phyloP scores from a whole-genome alignment of 2,329 filamentous ascomycete species.

The Fusarium nurragi region DNA sequence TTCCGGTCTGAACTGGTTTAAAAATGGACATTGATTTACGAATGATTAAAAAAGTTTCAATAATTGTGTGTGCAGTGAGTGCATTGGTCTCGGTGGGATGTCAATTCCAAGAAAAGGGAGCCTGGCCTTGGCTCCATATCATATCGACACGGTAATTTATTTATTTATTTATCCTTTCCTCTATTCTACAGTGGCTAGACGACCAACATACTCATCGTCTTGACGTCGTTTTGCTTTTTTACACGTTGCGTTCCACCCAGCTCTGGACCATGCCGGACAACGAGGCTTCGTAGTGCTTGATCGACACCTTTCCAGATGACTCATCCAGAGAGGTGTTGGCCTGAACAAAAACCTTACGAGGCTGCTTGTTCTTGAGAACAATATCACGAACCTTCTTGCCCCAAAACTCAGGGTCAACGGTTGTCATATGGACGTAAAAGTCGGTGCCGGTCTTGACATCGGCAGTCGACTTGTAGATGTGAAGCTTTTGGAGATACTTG shows the following conservation, averaged over 20 bases:
- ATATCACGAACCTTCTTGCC: conserved; percentile 80
- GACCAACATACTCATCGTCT: conserved; percentile 1
- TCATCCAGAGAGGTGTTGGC: conserved; percentile 83
- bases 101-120: neutral
- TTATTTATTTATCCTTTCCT: conserved; percentile 12
- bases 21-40: conserved; percentile 33
- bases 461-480: conserved; percentile 91
- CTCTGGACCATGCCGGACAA: conserved; percentile 85
- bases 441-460: conserved; percentile 80
- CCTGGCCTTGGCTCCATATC: neutral
- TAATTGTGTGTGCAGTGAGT: conserved; percentile 19
- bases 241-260: conserved; percentile 72
- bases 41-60: conserved; percentile 24
- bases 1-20: conserved; percentile 18
- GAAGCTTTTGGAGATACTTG: conserved; percentile 87
- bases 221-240: conserved; percentile 31
- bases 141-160: conserved; percentile 8
- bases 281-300: conserved; percentile 88
- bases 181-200: conserved; percentile 28
- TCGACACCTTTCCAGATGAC: conserved; percentile 72
- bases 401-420: conserved; percentile 84
- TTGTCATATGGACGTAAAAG: conserved; percentile 85
- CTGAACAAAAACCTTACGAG: conserved; percentile 92
- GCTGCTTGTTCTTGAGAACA: conserved; percentile 80
- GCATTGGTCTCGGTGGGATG: neutral